Evolutionary conservation across 2,329 filamentous ascomycete species (phyloP), one percentile per base, ranked within the genome.

Genomic region (Talaromyces sp.): DNA sequence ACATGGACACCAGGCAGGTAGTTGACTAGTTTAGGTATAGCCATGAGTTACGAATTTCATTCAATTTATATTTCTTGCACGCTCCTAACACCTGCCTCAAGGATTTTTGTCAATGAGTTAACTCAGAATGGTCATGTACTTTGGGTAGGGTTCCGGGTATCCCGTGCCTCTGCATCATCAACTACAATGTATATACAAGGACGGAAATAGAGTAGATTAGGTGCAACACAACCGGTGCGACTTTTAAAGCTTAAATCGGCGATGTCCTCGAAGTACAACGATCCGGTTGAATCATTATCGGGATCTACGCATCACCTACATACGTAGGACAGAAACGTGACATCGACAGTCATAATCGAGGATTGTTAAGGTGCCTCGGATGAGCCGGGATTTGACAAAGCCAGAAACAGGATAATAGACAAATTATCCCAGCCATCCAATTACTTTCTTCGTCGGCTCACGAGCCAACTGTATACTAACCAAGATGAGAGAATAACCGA

Each of bases 31-130:
- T 37, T 37, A 56, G 27, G 52, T 13, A 56, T 56, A 37, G 52
- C 13, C 31, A 56, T 56, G 52, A 56, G 52, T 39, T n/a, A 56
- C 52, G 52, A 56, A 24, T 39, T 56, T 24, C 52, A 14, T 56
- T 54, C 7, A 16, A 19, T 50, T 50, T 31, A 8, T 47, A 47
- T 19, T 43, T 16, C 16, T 9, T 43, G 27, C 27, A 31, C 27
- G 27, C 27, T 31, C 27, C 7, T 31, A 1, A 31, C 27, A 31
- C 27, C 27, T 31, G 27, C 27, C 27, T 31, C 27, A 31, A 31
- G 4, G 7, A 6, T 6, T 31, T 31, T 31, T 31, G 27, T 31
- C 27, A 31, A 31, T 31, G 27, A 31, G 27, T 31, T 13, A 13
- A 37, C 11, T 37, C 35, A 37, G 35, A 8, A 37, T 37, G 35